Base-by-base conservation (phyloP, 1,284 basidiomycete genomes). In the Sphagnurus paluster region DNA sequence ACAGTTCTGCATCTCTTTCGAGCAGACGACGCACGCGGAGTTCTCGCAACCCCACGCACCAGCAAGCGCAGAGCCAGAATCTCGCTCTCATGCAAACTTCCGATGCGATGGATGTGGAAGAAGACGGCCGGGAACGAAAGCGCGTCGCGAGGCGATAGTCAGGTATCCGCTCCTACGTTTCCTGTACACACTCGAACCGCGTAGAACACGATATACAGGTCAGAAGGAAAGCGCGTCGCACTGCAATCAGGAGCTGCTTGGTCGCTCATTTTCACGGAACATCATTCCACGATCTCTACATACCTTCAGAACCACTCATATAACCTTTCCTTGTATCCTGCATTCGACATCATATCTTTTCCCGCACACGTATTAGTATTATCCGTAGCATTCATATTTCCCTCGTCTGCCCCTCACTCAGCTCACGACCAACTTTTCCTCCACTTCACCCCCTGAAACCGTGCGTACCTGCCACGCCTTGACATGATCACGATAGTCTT, bases 71-170 rank as follows among this genome's bases (percentile, higher is more conserved):
- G 61, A 75, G 61, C 45, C 60, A 65, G 49, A 65, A 66, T 29
- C 57, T 65, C 55, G 65, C 55, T 43, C 44, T 62, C 19, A 56
- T 60, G 10, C 61, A 64, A 39, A 46, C 57, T 17, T 52, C 63
- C 14, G 76, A 79, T 38, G 71, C 69, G 23, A 82, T 82, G 80
- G 80, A 82, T 26, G 62, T 81, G 4, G 80, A 82, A 54, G 80
- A 82, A 35, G 80, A 82, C 11, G 70, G 72, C 3, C 66, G 80
- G 47, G 80, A 82, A 53, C 64, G 80, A 53, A 82, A 82, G 56
- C 70, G 80, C 36, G 70, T 79, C 37, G 66, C 78, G 5, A 67
- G 80, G 55, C 63, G 75, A 42, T 76, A 55, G 3, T 11, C 13
- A 9, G 38, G 16, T 39, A 4, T 17, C 16, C 24, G 25, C 25